Base-by-base conservation (phyloP, 2,329 filamentous ascomycete species). In the Didymellaceae sp. region DNA sequence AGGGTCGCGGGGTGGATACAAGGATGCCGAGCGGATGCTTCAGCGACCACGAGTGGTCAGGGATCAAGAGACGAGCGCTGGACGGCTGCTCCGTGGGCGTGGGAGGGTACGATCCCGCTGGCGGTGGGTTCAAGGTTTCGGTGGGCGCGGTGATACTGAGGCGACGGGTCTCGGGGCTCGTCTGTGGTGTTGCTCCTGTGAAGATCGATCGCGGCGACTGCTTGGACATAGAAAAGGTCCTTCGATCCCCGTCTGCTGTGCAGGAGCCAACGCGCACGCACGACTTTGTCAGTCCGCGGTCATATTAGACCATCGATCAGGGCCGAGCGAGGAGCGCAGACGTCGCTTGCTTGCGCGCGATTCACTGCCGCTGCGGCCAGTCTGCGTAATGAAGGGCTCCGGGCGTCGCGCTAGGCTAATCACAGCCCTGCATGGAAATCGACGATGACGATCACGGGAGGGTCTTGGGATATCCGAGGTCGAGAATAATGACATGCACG, bases 161-260 rank as follows among this genome's bases (percentile, higher is more conserved):
- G 22, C 55, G 60, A 25, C 55, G 28, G 26, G 24, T 18, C 33
- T 60, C 55, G 18, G 44, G 48, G 18, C 52, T 41, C 30, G 41
- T 11, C 9, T 46, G 14, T 20, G 59, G 31, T 26, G 47, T 44
- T 28, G 57, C 38, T 67, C 67, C 70, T 42, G 70, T 73, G 53
- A 73, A 74, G 51, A 74, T 73, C 31, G 71, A 74, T 25, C 13
- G 51, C 61, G 42, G 50, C 61, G 40, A 44, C 44, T 39, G 43
- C 14, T 17, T 47, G 9, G 44, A 44, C 50, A 53, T 53, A 22
- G 31, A 30, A 44, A 44, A 53, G 35, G 44, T 38, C 31, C 11
- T 32, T 52, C 31, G 17, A 22, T 31, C 47, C 22, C 42, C 25
- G 37, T 39, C 28, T 40, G 44, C 42, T 20, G 49, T 45, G 45